These are phyloP conservation scores for Trichaptum fuscoviolaceum DNA, from an alignment of 768 basidiomycete genomes.

Conservation along the genomic window DNA sequence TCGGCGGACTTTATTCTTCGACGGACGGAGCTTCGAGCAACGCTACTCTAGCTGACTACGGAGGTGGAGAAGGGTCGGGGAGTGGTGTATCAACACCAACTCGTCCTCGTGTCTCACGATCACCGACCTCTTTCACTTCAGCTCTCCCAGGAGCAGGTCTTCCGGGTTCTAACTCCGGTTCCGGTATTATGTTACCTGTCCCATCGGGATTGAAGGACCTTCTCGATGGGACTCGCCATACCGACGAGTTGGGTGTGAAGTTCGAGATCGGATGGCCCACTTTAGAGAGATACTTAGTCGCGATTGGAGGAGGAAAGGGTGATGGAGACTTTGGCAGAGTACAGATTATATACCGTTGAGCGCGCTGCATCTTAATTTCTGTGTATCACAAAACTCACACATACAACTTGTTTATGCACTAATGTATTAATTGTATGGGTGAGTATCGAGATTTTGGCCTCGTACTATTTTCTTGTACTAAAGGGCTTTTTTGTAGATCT, in stretches of 20 bases:
- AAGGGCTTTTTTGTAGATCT: no score
- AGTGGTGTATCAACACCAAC: constrained; percentile 22
- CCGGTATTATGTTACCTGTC: constrained; percentile 10
- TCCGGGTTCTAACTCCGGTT: constrained; percentile 3
- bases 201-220: constrained; percentile 54
- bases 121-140: constrained; percentile 47
- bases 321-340: constrained; percentile 70
- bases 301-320: constrained; percentile 54
- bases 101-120: constrained; percentile 48
- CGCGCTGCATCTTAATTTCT: neutral
- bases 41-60: constrained; percentile 3
- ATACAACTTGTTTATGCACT: neutral
- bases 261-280: constrained; percentile 84
- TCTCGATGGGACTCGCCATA: constrained; percentile 87
- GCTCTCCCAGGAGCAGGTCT: constrained; percentile 28
- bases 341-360: constrained; percentile 70
- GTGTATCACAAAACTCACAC: neutral
- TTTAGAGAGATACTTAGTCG: constrained; percentile 65
- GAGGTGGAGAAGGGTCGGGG: constrained; percentile 9
- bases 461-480: no score
- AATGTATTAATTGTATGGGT: neutral
- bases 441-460: neutral
- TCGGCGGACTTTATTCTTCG: neutral
- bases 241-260: constrained; percentile 80
- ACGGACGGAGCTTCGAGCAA: neutral